A percentile compares a stretch with the other conserved stretches of the same genome.
phyloP scores from a whole-genome alignment of 768 basidiomycete species.

The Lactarius indigo region DNA sequence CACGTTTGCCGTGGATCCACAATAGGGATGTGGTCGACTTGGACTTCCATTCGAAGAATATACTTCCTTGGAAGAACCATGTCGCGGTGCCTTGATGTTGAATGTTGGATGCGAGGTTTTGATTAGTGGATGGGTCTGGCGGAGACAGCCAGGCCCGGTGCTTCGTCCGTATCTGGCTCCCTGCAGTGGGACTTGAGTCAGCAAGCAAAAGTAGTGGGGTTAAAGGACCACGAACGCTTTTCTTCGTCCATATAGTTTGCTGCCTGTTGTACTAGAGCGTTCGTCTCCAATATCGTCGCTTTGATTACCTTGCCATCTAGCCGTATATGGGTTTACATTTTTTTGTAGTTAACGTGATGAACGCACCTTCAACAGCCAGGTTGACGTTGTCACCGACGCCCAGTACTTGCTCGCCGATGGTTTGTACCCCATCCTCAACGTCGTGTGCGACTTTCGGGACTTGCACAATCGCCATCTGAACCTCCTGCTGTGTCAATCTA shows the following conservation, averaged over 20 bases:
- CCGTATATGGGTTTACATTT: background rate
- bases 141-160: background rate
- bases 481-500: background rate
- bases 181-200: background rate
- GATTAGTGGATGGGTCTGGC: background rate
- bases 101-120: background rate
- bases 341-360: background rate
- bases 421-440: background rate
- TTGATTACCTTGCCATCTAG: background rate
- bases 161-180: background rate
- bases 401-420: no score
- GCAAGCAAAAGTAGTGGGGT: background rate
- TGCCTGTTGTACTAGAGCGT: background rate
- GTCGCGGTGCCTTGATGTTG: background rate
- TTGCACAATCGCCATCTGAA: background rate
- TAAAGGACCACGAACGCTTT: background rate
- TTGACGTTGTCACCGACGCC: background rate
- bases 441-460: background rate
- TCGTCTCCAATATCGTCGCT: background rate
- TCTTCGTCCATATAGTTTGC: background rate
- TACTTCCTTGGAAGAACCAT: background rate
- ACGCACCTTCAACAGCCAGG: background rate
- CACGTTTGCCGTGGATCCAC: no score
- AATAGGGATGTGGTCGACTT: background rate
- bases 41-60: background rate